A percentile compares a stretch with the other conserved stretches of the same genome.
Evolutionary conservation across 2,329 filamentous ascomycete genomes (phyloP).

Genomic region (Elsinoe fawcettii): DNA sequence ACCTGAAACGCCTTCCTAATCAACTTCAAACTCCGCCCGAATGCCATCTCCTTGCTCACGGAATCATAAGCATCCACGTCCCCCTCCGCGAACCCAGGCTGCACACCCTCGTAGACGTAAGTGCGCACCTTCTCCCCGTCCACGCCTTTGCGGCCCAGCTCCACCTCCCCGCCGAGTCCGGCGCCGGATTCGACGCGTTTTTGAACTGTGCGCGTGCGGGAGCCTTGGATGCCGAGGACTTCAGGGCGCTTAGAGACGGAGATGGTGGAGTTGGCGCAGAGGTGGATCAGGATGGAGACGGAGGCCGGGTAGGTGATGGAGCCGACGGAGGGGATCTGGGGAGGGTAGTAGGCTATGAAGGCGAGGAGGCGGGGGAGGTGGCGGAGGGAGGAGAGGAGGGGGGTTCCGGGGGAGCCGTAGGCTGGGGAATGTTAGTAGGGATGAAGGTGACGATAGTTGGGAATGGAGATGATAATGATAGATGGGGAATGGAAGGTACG

Average conservation of each 20-base stretch:
- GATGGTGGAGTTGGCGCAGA: conserved; percentile 42
- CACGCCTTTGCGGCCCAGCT: conserved; percentile 33
- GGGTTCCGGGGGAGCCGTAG: conserved; percentile 54
- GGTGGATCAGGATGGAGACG: conserved; percentile 49
- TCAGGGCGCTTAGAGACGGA: conserved; percentile 43
- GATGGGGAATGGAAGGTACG: conserved; percentile 40
- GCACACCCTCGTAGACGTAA: conserved; percentile 49
- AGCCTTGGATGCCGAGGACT: conserved; percentile 45
- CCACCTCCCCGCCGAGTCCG: conserved; percentile 41
- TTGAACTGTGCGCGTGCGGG: conserved; percentile 40
- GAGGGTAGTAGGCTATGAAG: conserved; percentile 57
- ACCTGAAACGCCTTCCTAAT: conserved; percentile 54
- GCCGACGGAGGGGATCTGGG: conserved; percentile 46
- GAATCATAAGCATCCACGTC: conserved; percentile 61
- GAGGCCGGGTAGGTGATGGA: conserved; percentile 37
- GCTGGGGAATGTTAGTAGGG: conserved; percentile 34
- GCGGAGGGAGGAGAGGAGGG: conserved; percentile 37
- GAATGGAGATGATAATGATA: neutral
- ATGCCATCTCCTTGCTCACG: conserved; percentile 58
- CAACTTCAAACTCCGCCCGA: conserved; percentile 55
- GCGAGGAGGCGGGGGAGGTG: conserved; percentile 46
- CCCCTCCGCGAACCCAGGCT: conserved; percentile 63
- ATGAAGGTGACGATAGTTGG: too few species aligned
- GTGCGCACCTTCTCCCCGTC: conserved; percentile 22
- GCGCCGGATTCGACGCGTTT: conserved; percentile 45